These are phyloP conservation scores for Leccinum arenicola DNA, from an alignment of 768 basidiomycete species.

Conservation along the genomic window DNA sequence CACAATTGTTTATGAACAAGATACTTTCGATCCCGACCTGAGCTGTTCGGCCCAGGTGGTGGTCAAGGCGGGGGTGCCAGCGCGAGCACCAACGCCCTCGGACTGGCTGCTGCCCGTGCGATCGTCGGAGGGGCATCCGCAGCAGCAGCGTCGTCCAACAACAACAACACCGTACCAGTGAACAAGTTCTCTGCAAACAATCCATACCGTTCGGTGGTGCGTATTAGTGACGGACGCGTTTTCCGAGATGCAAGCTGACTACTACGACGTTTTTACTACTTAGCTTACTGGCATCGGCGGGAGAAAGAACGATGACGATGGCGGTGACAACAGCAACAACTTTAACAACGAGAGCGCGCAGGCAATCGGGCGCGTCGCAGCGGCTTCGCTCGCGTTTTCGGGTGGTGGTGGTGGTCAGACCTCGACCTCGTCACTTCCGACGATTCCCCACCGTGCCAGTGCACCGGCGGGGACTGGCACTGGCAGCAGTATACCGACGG, in stretches of 20 bases:
- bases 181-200: slow-evolving; percentile 27
- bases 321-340: background rate
- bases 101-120: slow-evolving; percentile 9
- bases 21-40: slow-evolving; percentile 73
- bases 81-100: background rate
- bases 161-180: too few species aligned
- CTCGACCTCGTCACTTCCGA: background rate
- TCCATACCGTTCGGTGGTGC: slow-evolving; percentile 33
- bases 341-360: background rate
- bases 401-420: background rate
- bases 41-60: slow-evolving; percentile 44
- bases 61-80: slow-evolving; percentile 10
- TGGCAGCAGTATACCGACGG: too few species aligned
- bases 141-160: too few species aligned
- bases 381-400: slow-evolving; percentile 48
- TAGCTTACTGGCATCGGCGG: background rate
- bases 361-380: slow-evolving; percentile 50
- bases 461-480: background rate
- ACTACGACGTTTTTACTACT: background rate
- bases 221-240: slow-evolving; percentile 3
- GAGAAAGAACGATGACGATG: background rate
- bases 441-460: background rate
- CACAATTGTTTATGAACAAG: slow-evolving; percentile 31
- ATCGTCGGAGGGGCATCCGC: background rate
- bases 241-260: too few species aligned